A percentile compares a stretch with the other conserved stretches of the same genome.
Evolutionary conservation across 2,329 filamentous ascomycete species (phyloP).

Genomic region (Blastomyces gilchristii): DNA sequence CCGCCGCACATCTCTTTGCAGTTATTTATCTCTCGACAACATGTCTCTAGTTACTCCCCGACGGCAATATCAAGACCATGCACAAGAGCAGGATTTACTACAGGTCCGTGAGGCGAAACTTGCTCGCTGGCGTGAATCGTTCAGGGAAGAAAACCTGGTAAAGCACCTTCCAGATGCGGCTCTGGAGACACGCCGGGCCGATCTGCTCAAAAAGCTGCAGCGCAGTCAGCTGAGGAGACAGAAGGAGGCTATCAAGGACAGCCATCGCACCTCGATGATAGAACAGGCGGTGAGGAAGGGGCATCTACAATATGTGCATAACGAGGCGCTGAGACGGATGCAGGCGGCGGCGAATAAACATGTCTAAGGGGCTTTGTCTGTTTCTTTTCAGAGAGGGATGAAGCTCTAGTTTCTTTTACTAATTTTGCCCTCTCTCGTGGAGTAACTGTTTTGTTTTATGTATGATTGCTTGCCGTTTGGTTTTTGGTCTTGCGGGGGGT

Average conservation of each 20-base stretch:
- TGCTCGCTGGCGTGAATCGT: constrained; percentile 56
- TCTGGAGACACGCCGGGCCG: constrained; percentile 30
- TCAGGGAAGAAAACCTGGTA: constrained; percentile 51
- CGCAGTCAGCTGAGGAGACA: constrained; percentile 52
- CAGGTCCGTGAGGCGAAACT: constrained; percentile 44
- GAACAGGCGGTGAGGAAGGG: constrained; percentile 67
- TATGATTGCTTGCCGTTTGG: background rate
- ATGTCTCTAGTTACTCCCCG: background rate
- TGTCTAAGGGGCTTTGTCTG: constrained; percentile 12
- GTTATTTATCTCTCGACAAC: background rate
- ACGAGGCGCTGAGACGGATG: constrained; percentile 70
- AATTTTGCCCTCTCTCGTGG: background rate
- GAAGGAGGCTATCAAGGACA: constrained; percentile 47
- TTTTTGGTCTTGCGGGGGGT: background rate
- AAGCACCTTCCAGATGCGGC: constrained; percentile 23
- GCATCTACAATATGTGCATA: constrained; percentile 64
- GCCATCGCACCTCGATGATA: constrained; percentile 52
- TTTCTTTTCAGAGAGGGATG: background rate
- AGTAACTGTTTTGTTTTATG: background rate
- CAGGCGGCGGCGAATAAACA: constrained; percentile 49
- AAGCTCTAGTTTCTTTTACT: background rate
- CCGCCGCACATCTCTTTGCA: background rate
- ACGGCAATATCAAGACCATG: background rate
- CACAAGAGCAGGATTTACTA: background rate
- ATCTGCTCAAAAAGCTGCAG: constrained; percentile 52